Base-by-base conservation (phyloP, 2,329 filamentous ascomycete genomes). In the Botrytis aclada region DNA sequence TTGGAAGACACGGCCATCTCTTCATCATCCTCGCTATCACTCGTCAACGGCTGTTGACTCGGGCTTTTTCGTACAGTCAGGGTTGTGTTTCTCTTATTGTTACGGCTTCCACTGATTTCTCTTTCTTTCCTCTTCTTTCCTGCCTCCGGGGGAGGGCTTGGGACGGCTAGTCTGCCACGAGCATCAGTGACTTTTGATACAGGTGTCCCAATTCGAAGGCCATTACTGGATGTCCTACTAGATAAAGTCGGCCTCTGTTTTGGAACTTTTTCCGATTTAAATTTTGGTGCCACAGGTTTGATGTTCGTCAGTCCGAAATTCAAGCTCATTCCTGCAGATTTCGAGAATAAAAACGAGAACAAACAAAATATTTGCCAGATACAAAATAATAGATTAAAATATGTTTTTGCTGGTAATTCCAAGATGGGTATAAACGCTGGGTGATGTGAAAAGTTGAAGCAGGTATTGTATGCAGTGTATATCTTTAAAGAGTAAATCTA, bases 91-190 rank as follows among this genome's bases (percentile, higher is more conserved):
- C 25, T 72, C 16, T 54, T 47, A 8, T 25, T 5, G 34, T 29
- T 58, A 39, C 51, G 56, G 22, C 47, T 61, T 47, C 39, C 63
- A 18, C 62, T 69, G 32, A 56, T 69, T 43, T 60, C 51, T 51
- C 63, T 69, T n/a, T 61, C 70, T 39, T 72, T 72, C 41, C 70
- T 56, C n/a, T 72, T 72, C 16, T 58, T 72, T 39, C 70, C 70
- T 12, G 39, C 54, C 16, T 51, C 41, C 10, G 32, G 58, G 12
- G 32, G 32, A 67, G 51, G 32, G 22, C 12, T 69, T 54, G 70
- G 41, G 32, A 69, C 63, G n/a, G 37, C 51, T 20, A 69, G 22
- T 45, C 62, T 67, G 22, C 70, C 32, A 34, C 45, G 34, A 45
- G 61, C 56, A 16, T 62, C 67, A 10, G 29, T 29, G 29, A 47